Conservation (phyloP, 2,329 filamentous ascomycete genomes). For the Fonsecaea nubica region DNA sequence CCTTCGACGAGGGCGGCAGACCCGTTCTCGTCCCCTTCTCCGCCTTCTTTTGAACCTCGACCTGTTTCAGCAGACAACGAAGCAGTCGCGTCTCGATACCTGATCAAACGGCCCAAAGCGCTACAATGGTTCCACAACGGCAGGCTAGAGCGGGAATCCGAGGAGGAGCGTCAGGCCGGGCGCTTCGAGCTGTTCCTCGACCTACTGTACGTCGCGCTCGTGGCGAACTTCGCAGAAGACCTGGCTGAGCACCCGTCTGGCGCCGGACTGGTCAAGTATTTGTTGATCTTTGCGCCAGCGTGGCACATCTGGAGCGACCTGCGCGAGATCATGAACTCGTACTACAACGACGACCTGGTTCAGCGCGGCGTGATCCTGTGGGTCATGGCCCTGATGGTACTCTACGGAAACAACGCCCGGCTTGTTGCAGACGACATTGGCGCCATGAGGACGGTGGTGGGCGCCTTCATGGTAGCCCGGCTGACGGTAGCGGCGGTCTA, state of each 20-base stretch:
- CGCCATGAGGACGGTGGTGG: conserved; percentile 55
- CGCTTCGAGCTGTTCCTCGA: conserved; percentile 61
- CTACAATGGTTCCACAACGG: conserved; percentile 58
- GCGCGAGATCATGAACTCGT: conserved; percentile 60
- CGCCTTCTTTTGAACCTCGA: neutral
- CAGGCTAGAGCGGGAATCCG: conserved; percentile 50
- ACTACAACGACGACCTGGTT: conserved; percentile 59
- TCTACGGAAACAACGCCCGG: conserved; percentile 58
- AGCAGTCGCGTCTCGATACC: conserved; percentile 35
- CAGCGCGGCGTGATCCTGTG: conserved; percentile 45
- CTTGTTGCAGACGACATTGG: conserved; percentile 52
- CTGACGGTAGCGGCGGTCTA: conserved; percentile 50
- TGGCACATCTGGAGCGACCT: conserved; percentile 58
- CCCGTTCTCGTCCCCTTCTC: neutral
- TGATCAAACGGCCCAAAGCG: conserved; percentile 46
- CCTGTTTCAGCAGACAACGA: neutral
- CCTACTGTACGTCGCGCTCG: conserved; percentile 54
- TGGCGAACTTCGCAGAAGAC: conserved; percentile 58
- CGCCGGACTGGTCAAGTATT: conserved; percentile 55
- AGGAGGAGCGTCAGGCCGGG: conserved; percentile 53
- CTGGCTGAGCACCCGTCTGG: conserved; percentile 56
- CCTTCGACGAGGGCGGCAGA: neutral
- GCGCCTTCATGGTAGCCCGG: conserved; percentile 56
- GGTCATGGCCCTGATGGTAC: conserved; percentile 58
- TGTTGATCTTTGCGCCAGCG: conserved; percentile 57